Evolutionary conservation across 2,329 filamentous ascomycete genomes (phyloP).

Genomic region (Bipolaris victoriae): DNA sequence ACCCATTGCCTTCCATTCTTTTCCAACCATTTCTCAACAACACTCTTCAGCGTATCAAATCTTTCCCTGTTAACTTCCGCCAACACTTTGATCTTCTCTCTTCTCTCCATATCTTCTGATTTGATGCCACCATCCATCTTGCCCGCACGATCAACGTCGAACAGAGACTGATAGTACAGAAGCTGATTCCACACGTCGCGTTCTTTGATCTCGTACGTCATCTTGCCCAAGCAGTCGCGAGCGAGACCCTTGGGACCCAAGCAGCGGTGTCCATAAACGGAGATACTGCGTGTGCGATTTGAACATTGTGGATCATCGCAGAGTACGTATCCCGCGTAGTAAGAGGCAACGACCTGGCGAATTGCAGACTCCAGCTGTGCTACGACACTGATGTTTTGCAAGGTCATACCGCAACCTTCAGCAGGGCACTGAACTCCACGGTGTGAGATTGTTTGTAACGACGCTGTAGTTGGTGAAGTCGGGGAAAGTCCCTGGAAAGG

Average conservation of each 20-base stretch:
- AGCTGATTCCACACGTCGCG: constrained; percentile 95
- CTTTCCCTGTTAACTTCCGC: constrained; percentile 81
- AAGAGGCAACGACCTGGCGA: constrained; percentile 75
- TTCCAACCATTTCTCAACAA: constrained; percentile 83
- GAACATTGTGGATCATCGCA: constrained; percentile 90
- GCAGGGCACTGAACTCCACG: constrained; percentile 75
- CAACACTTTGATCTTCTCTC: constrained; percentile 66
- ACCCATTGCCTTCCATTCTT: constrained; percentile 94
- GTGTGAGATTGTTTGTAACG: constrained; percentile 61
- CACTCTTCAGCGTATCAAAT: constrained; percentile 76
- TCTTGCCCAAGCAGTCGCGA: constrained; percentile 81
- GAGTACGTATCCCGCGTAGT: constrained; percentile 91
- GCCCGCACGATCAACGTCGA: constrained; percentile 85
- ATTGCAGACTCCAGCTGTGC: constrained; percentile 88
- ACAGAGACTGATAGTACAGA: constrained; percentile 82
- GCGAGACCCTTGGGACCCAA: constrained; percentile 85
- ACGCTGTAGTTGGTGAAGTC: constrained; percentile 16
- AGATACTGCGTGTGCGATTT: constrained; percentile 87
- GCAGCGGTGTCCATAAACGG: constrained; percentile 88
- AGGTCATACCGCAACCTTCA: constrained; percentile 65
- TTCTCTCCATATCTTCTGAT: constrained; percentile 59
- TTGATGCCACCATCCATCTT: constrained; percentile 56
- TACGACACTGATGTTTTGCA: constrained; percentile 75
- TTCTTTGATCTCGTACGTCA: constrained; percentile 87
- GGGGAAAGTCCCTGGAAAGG: constrained; percentile 75